Conservation (phyloP, 2,329 filamentous ascomycete species). For the Neocucurbitaria cava region DNA sequence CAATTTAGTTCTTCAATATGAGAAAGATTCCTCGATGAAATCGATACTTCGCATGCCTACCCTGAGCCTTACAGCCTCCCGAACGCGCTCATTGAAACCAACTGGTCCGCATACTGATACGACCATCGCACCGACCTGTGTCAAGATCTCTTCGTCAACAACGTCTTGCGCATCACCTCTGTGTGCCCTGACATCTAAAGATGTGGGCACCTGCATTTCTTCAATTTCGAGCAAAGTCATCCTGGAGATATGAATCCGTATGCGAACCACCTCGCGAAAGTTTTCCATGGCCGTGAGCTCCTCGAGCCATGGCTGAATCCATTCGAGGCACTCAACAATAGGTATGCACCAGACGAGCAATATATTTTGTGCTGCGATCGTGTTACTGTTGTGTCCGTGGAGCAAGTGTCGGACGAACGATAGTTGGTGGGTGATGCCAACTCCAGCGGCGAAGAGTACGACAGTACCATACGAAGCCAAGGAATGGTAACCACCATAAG, state of each 20-base stretch:
- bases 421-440: conserved; percentile 92
- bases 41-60: conserved; percentile 71
- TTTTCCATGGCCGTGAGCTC: conserved; percentile 77
- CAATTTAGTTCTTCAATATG: conserved; percentile 51
- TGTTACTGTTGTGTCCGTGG: conserved; percentile 64
- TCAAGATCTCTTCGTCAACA: conserved; percentile 75
- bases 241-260: conserved; percentile 87
- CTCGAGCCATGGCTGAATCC: conserved; percentile 88
- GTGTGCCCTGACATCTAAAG: conserved; percentile 84
- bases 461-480: conserved; percentile 89
- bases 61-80: conserved; percentile 67
- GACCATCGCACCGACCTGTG: conserved; percentile 83
- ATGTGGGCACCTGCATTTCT: conserved; percentile 56
- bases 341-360: conserved; percentile 89
- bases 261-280: conserved; percentile 78
- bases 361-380: conserved; percentile 76
- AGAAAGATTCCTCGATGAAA: conserved; percentile 77
- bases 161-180: conserved; percentile 79
- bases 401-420: conserved; percentile 75
- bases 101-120: conserved; percentile 80
- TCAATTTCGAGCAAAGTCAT: conserved; percentile 74
- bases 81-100: conserved; percentile 73
- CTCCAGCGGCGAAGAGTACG: conserved; percentile 85
- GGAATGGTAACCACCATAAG: conserved; percentile 75
- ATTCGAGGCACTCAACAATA: conserved; percentile 81